Evolutionary conservation across 306 rosid genomes (phyloP).

Genomic region (Casuarina equisetifolia): DNA sequence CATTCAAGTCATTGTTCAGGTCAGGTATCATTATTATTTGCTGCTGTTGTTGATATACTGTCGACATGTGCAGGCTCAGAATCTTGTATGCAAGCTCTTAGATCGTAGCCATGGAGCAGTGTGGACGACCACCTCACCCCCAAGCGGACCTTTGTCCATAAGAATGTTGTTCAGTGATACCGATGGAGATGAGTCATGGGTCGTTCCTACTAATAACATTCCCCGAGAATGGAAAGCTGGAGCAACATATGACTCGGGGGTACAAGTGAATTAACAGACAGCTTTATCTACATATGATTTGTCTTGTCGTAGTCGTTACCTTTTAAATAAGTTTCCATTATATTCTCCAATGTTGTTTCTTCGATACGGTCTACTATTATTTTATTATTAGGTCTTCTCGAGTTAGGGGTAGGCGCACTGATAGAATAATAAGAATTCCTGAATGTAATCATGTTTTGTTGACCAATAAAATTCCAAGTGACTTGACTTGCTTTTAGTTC

Average conservation of each 20-base stretch:
- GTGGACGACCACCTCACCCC: conserved; percentile 75
- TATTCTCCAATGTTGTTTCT: not conserved
- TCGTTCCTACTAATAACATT: conserved; percentile 67
- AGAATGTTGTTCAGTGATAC: conserved; percentile 78
- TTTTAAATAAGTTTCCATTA: conserved; percentile 19
- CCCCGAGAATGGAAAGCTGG: conserved; percentile 85
- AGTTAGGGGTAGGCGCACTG: not conserved
- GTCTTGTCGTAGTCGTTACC: not conserved
- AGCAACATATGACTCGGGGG: conserved; percentile 72
- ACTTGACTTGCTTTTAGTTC: not conserved
- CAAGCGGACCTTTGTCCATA: conserved; percentile 71
- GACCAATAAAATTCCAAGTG: not conserved
- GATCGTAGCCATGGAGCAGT: conserved; percentile 73
- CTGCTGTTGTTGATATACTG: not conserved
- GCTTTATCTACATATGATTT: conserved; percentile 20
- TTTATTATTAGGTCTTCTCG: not conserved
- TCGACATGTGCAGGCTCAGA: conserved; percentile 52
- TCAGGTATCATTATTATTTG: not conserved
- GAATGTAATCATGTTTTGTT: conserved; percentile 12
- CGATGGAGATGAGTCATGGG: conserved; percentile 77
- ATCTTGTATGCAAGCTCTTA: conserved; percentile 70
- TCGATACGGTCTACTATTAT: conserved; percentile 5
- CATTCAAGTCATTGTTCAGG: no score
- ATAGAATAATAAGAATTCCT: not conserved
- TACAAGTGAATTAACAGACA: conserved; percentile 60